Evolutionary conservation across 768 basidiomycete species (phyloP), one percentile per base, ranked within the genome.

Genomic region (Leccinum rimulosum): DNA sequence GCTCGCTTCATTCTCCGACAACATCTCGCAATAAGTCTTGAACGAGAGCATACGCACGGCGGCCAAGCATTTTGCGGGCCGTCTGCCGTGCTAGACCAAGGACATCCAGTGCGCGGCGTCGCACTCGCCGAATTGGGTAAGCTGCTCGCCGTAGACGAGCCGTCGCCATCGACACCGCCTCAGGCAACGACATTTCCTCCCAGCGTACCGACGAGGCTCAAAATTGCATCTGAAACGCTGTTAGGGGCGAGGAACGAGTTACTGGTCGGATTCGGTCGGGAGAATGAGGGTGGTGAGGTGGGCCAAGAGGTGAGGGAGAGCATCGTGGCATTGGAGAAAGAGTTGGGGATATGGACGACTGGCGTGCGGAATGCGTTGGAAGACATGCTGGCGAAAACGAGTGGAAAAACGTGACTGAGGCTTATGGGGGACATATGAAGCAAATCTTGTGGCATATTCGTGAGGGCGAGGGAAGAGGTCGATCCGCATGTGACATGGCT

Each of bases 111-210:
- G 1, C 80, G 90, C 1, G 91, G 84, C 0, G 75, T 95, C 25
- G 85, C 89, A 4, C 75, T 88, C 8, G 85, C 87, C 3, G 93
- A 95, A 70, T 77, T 92, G 6, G 93, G 90, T 0, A 95, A 93
- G 74, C 74, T 94, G 7, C 78, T 95, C 6, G 83, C 84, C 0
- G 88, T 93, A 0, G 90, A 93, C 65, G 91, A 93, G 67, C 86
- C 85, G 0, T 70, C 73, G 3, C 82, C 84, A 2, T 60, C 64
- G 14, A 48, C 61, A 64, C n/a, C 68, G 35, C 19, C 59, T 30
- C 45, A 61, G 28, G 60, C 57, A 12, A 57, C 64, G 15, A 40
- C 68, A 0, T 91, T 86, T 68, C 90, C 88, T 4, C 91, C 90
- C 0, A 86, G 83, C 4, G 90, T 89, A 1, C 79, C 84, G 3